Evolutionary conservation across 1,284 basidiomycete species (phyloP), one percentile per base, ranked within the genome.

Genomic region (Ganoderma lingzhi): DNA sequence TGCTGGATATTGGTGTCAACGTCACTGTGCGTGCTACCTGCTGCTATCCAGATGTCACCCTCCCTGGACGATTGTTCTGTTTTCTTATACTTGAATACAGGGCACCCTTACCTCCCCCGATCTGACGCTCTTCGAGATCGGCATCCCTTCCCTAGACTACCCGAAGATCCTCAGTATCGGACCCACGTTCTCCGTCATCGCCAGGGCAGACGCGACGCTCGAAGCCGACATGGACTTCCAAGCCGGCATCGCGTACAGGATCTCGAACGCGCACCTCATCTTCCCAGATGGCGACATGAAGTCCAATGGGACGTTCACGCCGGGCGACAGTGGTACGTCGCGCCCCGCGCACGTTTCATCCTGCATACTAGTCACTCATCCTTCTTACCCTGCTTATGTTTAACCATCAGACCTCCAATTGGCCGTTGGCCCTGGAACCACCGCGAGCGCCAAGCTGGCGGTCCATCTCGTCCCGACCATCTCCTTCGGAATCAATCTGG

Each of bases 381-480:
- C 2, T 5, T 35, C 35, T 35, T 5, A 35, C 1, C 35, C 23
- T 1, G 23, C 1, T 23, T 23, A 23, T 35, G 35, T 41, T 41
- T 41, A 35, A 35, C 35, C 39, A 14, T 8, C 35, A 42, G 63
- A 28, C 17, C 45, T 63, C 9, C 44, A 53, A 15, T 19, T 63
- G 44, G 53, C 62, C 14, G 45, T 48, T 9, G 79, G 73, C 64
- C 82, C 83, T 0, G 78, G 76, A 19, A 77, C 86, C 37, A 72
- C 76, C 48, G 83, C 82, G 2, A 84, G 85, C 70, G 73, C 85
- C 32, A 85, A 84, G 60, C 85, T 85, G 2, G 80, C 78, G 6
- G 74, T 74, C 56, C 45, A 73, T 58, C 58, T 64, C 63, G 55
- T 58, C 17, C 63, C 44, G 37, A 39, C 61, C 53, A 58, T 65